Evolutionary conservation across 163 green algal species (phyloP).

Genomic region (Scenedesmus sp.): DNA sequence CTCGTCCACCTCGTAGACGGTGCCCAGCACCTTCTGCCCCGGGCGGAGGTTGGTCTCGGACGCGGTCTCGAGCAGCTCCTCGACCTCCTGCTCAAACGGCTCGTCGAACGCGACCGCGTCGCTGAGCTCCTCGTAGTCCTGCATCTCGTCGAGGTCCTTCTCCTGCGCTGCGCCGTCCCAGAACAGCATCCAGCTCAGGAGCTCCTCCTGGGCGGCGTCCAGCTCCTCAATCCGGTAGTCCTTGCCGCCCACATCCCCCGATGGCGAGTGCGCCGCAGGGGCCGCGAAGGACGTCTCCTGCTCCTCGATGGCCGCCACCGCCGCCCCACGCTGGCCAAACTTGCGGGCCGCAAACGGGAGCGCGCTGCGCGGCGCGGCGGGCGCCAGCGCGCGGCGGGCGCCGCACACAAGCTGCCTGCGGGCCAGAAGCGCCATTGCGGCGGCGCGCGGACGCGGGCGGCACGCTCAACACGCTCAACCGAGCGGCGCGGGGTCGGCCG

Average conservation of each 20-base stretch:
- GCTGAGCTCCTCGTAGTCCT: constrained; percentile 73
- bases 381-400: too few species aligned
- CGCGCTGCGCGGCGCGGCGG: too few species aligned
- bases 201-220: constrained; percentile 63
- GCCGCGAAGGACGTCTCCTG: constrained; percentile 30
- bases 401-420: too few species aligned
- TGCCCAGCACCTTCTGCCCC: constrained; percentile 79
- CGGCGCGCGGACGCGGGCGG: too few species aligned
- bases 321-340: too few species aligned
- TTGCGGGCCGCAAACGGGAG: too few species aligned
- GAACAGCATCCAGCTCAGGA: constrained; percentile 66
- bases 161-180: constrained; percentile 61
- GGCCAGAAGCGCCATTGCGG: too few species aligned
- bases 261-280: constrained; percentile 25
- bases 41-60: constrained; percentile 52
- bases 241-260: constrained; percentile 6
- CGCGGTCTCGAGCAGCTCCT: constrained; percentile 60
- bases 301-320: constrained; percentile 43
- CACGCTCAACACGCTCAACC: too few species aligned
- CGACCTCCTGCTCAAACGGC: constrained; percentile 63
- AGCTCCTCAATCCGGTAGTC: constrained; percentile 57
- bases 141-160: constrained; percentile 70
- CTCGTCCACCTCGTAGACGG: constrained; percentile 85
- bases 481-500: too few species aligned
- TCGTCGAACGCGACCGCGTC: constrained; percentile 47